These are phyloP conservation scores for Gossypium rotundifolium DNA, from an alignment of 345 rosid genomes.

Conservation along the genomic window DNA sequence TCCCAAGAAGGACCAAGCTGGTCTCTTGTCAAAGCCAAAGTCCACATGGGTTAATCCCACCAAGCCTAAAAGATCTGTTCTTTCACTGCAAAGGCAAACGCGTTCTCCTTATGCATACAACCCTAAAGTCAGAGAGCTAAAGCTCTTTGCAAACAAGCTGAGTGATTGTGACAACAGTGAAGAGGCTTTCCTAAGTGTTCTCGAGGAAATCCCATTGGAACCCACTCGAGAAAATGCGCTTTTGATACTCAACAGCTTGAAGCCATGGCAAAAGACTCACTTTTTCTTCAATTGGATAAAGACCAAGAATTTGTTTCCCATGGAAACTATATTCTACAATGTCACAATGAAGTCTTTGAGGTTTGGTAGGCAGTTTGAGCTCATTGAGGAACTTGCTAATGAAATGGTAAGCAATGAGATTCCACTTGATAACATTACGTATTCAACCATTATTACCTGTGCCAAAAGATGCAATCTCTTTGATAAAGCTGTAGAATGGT, in stretches of 20 bases:
- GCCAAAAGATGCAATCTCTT: constrained; percentile 70
- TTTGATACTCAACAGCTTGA: constrained; percentile 60
- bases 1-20: constrained; percentile 25
- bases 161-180: constrained; percentile 46
- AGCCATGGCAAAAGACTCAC: constrained; percentile 59
- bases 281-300: constrained; percentile 73
- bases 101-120: constrained; percentile 56
- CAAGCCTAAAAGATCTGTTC: constrained; percentile 75
- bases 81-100: constrained; percentile 75
- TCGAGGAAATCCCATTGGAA: constrained; percentile 52
- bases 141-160: constrained; percentile 63
- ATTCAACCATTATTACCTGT: constrained; percentile 85
- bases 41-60: constrained; percentile 84
- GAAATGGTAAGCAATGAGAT: constrained; percentile 71
- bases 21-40: constrained; percentile 58
- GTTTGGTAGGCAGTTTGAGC: constrained; percentile 77
- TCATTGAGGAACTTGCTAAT: constrained; percentile 70
- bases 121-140: constrained; percentile 56
- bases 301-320: constrained; percentile 58
- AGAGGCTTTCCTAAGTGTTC: constrained; percentile 37
- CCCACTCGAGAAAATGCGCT: constrained; percentile 61
- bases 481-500: constrained; percentile 86
- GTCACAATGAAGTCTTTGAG: constrained; percentile 81
- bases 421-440: constrained; percentile 86
- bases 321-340: constrained; percentile 78